Base-by-base conservation (phyloP, 2,329 filamentous ascomycete species). In the Fusarium praegraminearum region DNA sequence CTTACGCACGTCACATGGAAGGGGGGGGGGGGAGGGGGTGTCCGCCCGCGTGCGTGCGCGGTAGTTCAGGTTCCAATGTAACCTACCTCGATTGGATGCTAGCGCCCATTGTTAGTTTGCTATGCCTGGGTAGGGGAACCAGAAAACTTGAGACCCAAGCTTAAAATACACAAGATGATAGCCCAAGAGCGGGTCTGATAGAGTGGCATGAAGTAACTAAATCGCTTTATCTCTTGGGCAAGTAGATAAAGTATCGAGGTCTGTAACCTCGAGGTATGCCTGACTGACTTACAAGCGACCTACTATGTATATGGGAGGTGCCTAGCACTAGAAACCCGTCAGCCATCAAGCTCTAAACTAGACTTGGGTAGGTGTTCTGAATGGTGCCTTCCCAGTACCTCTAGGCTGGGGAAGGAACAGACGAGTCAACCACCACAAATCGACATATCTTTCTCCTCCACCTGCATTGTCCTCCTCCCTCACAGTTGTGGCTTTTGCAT, bases 41-140 rank as follows among this genome's bases (percentile, higher is more conserved):
- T 5, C 22, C 60, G 47, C 36, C 58, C 47, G 59, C 49, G 49
- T 64, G 59, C 49, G 49, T 64, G 65, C 52, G 65, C 62, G 62
- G 67, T 69, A 69, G 57, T 69, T 69, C 65, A 67, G 56, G 51
- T 69, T 61, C 53, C 53, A 68, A 50, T 51, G 60, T 32, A 55
- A 55, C 45, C 35, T 47, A 35, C 54, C 54, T 51, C 18, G 22
- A 20, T 33, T 49, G 20, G 20, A 33, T 43, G 40, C 59, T 69
- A 66, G 65, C 50, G 40, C 36, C 16, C 28, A 33, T 24, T 35
- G 41, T 43, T 20, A 24, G 33, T 15, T 54, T 35, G 22, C 16
- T 11, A 44, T 44, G n/a, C 12, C 54, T 54, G 15, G 40, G 40
- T 20, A 43, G 22, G 36, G n/a, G n/a, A 20, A 40, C n/a, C n/a